phyloP scores from a whole-genome alignment of 1,284 basidiomycete genomes.

The Cryptococcus sp. region DNA sequence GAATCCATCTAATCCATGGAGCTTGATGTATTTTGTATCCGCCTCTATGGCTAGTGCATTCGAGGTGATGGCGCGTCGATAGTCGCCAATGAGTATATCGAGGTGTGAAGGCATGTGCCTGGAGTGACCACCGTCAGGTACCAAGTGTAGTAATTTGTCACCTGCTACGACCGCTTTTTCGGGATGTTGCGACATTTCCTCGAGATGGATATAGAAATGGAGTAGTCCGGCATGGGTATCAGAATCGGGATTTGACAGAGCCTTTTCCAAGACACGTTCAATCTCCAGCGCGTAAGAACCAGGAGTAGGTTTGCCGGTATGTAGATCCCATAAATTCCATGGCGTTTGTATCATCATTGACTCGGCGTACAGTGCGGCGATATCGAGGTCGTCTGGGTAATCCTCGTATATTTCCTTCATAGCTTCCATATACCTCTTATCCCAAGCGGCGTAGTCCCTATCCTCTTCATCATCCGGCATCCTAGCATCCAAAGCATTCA shows the following conservation, averaged over 20 bases:
- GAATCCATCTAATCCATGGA: slow-evolving; percentile 15
- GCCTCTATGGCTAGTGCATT: slow-evolving; percentile 29
- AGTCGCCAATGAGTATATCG: slow-evolving; percentile 41
- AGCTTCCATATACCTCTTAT: slow-evolving; percentile 20
- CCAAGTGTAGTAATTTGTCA: slow-evolving; percentile 27
- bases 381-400: slow-evolving; percentile 25
- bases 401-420: slow-evolving; percentile 33
- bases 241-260: slow-evolving; percentile 10
- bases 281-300: slow-evolving; percentile 21
- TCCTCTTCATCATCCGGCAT: slow-evolving; percentile 9
- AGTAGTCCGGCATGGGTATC: slow-evolving; percentile 33
- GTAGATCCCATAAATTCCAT: slow-evolving; percentile 41
- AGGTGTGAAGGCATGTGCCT: slow-evolving; percentile 44
- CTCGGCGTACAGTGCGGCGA: slow-evolving; percentile 37
- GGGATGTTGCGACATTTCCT: slow-evolving; percentile 36
- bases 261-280: slow-evolving; percentile 27
- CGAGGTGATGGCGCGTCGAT: slow-evolving; percentile 29
- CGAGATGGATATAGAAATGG: slow-evolving; percentile 43
- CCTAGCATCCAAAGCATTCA: slow-evolving; percentile 8
- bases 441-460: slow-evolving; percentile 25
- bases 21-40: slow-evolving; percentile 31
- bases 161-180: slow-evolving; percentile 31
- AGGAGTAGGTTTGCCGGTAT: slow-evolving; percentile 24
- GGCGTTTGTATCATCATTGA: slow-evolving; percentile 37
- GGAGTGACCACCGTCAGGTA: slow-evolving; percentile 40